Base-by-base conservation (phyloP, 495 filamentous ascomycete genomes). In the Mytilinidion resinicola region DNA sequence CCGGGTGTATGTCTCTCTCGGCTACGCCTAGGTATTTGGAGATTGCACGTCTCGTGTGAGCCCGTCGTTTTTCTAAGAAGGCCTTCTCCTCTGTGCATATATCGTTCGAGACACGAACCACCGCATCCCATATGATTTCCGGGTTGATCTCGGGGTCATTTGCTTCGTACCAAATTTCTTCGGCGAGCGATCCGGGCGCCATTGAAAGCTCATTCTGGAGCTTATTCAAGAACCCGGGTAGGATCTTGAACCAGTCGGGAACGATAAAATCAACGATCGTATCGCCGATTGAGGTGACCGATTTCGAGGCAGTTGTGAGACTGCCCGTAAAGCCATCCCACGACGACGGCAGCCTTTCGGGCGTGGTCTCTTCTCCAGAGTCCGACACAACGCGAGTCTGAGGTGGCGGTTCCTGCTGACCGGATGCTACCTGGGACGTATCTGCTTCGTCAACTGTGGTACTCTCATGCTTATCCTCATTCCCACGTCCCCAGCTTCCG, bases 91-190 rank as follows among this genome's bases (percentile, higher is more conserved):
- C 91, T 8, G 81, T 74, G 60, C 93, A 98, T 0, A 98, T 82
- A n/a, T 85, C 82, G 30, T 79, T 75, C 5, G 90, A 89, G 20
- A 96, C 81, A 44, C 93, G 84, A 1, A 98, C 93, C 44, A 70
- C 77, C 4, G 91, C 91, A 51, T 88, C 80, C 70, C 83, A 83
- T 34, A 81, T 71, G 58, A 97, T 91, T 68, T 98, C 92, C 0
- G 91, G 93, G 59, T 96, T 87, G 39, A 87, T 74, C 38, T 84
- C 78, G 1, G 89, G 82, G 67, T 96, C 88, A 39, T 87, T 84
- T 3, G 93, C 88, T 65, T 98, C 93, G 57, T 78, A 76, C 93
- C 93, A 97, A 43, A 98, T 93, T 48, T 96, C 88, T 55, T 91
- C 85, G 35, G 93, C 89, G 14, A 98, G 76, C 3, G 90, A 93